Percentiles rank a stretch among this genome's conserved stretches.
Conservation (phyloP, 1,284 basidiomycete species). For the Wallemia ichthyophaga region DNA sequence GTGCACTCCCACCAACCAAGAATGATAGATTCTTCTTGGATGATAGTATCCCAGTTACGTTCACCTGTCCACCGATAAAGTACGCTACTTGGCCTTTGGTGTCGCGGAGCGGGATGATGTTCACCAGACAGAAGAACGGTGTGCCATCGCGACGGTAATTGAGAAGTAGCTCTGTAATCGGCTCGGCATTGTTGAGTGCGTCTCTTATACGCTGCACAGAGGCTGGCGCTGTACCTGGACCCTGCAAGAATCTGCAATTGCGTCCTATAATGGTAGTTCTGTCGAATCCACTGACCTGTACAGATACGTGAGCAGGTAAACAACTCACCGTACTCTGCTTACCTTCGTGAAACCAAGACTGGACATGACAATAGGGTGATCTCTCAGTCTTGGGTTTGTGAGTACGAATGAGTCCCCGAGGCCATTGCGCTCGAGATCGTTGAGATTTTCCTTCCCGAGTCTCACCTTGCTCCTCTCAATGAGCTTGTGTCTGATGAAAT, state of each 20-base stretch:
- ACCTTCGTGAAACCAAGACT: constrained; percentile 2
- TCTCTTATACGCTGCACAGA: constrained; percentile 8
- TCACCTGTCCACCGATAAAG: constrained; percentile 6
- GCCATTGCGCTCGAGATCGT: constrained; percentile 1
- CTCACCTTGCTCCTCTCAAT: constrained; percentile 4
- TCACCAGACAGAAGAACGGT: constrained; percentile 10
- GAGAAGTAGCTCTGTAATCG: constrained; percentile 8
- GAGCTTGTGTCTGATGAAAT: constrained; percentile 4
- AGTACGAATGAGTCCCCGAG: constrained; percentile 3
- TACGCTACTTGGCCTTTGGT: constrained; percentile 8
- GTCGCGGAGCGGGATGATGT: constrained; percentile 11
- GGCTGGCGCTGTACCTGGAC: constrained; percentile 7
- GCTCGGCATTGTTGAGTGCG: constrained; percentile 6
- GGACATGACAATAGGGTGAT: constrained; percentile 4
- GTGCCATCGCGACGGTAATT: constrained; percentile 9
- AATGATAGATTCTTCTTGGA: background rate
- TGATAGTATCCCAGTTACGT: background rate
- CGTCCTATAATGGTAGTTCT: constrained; percentile 4
- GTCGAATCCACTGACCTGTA: constrained; percentile 2
- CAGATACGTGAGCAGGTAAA: background rate
- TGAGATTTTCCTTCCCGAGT: constrained; percentile 2
- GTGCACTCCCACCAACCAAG: background rate
- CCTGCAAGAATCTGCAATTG: constrained; percentile 10
- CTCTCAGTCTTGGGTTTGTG: constrained; percentile 4
- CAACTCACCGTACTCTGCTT: background rate